Percentiles rank a stretch among this genome's conserved stretches.
Evolutionary conservation across 352 stramenopile species (phyloP).

Genomic region (Pythium plurisporium): DNA sequence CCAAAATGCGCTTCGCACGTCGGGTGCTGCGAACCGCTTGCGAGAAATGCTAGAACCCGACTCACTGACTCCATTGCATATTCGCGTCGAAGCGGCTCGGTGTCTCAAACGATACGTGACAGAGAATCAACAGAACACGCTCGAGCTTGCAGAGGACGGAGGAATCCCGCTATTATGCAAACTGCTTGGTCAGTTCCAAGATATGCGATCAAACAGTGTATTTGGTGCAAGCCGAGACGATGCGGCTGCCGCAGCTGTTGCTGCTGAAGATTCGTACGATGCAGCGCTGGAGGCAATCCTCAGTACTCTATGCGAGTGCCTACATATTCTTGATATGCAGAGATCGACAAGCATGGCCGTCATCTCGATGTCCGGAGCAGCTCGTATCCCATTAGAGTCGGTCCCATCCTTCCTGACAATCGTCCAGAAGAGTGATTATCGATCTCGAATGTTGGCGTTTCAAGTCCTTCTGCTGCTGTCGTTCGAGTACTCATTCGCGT

Average conservation of each 20-base stretch:
- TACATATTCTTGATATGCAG: conserved; percentile 47
- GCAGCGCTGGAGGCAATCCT: conserved; percentile 69
- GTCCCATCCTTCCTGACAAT: conserved; percentile 64
- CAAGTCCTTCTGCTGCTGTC: conserved; percentile 66
- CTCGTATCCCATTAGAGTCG: conserved; percentile 48
- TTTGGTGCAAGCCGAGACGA: conserved; percentile 6
- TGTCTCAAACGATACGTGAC: conserved; percentile 71
- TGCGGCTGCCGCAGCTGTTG: conserved; percentile 3
- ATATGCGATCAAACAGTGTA: conserved; percentile 35
- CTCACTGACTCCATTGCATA: conserved; percentile 42
- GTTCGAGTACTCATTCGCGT: conserved; percentile 54
- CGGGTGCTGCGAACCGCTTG: conserved; percentile 44
- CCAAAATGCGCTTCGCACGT: conserved; percentile 62
- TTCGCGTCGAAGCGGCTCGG: conserved; percentile 60
- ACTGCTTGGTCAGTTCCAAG: conserved; percentile 54
- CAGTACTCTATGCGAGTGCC: conserved; percentile 70
- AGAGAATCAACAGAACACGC: conserved; percentile 72
- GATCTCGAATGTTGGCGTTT: conserved; percentile 67
- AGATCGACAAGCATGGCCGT: conserved; percentile 3
- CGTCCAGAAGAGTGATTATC: conserved; percentile 49
- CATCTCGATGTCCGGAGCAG: conserved; percentile 29
- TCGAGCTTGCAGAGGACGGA: conserved; percentile 51
- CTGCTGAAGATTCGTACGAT: conserved; percentile 53
- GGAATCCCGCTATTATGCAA: conserved; percentile 49
- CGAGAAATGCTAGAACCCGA: conserved; percentile 54